A percentile compares a stretch with the other conserved stretches of the same genome.
phyloP scores from a whole-genome alignment of 306 rosid genomes.

The Castanea mollissima region DNA sequence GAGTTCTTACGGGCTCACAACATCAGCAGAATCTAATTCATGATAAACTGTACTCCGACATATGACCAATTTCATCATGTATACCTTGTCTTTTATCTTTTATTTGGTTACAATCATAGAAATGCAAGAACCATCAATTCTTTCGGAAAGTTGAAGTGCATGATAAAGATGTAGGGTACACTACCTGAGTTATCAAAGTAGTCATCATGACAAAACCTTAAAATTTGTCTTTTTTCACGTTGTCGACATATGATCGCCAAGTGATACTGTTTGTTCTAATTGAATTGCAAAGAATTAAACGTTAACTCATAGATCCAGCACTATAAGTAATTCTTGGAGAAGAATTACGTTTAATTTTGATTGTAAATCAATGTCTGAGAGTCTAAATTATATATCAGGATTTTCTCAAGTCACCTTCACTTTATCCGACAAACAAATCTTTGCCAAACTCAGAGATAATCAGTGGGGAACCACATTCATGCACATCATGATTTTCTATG shows the following conservation, averaged over 20 bases:
- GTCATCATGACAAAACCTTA: slow-evolving; percentile 92
- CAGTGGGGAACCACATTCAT: slow-evolving; percentile 20
- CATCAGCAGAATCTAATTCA: background rate
- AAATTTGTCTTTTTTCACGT: slow-evolving; percentile 90
- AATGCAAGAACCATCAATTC: slow-evolving; percentile 52
- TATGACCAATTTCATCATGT: slow-evolving; percentile 39
- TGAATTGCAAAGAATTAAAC: slow-evolving; percentile 30
- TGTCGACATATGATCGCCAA: slow-evolving; percentile 64
- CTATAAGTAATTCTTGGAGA: background rate
- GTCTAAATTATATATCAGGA: slow-evolving; percentile 6
- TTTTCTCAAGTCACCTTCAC: slow-evolving; percentile 11
- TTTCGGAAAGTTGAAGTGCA: slow-evolving; percentile 44
- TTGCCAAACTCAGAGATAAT: slow-evolving; percentile 37
- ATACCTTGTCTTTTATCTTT: slow-evolving; percentile 51
- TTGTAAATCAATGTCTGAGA: background rate
- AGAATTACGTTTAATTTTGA: background rate
- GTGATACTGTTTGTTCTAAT: slow-evolving; percentile 47
- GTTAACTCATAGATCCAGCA: slow-evolving; percentile 8
- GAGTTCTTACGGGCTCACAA: slow-evolving; percentile 13
- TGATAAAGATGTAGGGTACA: slow-evolving; percentile 69
- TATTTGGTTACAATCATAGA: slow-evolving; percentile 45
- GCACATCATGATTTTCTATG: background rate
- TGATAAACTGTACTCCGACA: slow-evolving; percentile 37
- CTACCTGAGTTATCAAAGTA: slow-evolving; percentile 46
- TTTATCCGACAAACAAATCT: slow-evolving; percentile 41